Base-by-base conservation (phyloP, 805 yeast genomes). In the Teunomyces tritomae region DNA sequence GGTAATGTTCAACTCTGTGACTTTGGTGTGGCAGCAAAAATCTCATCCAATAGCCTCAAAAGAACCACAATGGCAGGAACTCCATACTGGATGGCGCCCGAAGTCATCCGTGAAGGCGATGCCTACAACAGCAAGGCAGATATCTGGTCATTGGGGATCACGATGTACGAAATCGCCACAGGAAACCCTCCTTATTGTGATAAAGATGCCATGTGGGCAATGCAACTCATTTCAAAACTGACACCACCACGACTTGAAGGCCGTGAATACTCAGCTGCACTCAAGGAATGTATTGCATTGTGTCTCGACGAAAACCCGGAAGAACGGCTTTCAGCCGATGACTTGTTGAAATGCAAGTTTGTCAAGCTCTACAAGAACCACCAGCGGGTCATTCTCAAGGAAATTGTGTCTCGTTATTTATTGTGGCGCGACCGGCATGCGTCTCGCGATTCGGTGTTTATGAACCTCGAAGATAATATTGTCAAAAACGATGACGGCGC, bases 71-170 rank as follows among this genome's bases (percentile, higher is more conserved):
- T 95, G 82, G 98, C 96, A 0, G 96, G 96, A 6, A 87, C 96
- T 0, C 95, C 95, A 0, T 94, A 90, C 63, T 94, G 99, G 99
- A 94, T 94, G 99, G 97, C 99, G 0, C 99, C 99, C 0, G 99
- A 92, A 65, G 99, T 92, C 28, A 92, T 92, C 34, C 79, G 88
- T 70, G 97, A 92, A 65, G 96, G 95, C 35, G 87, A 85, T 11
- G 78, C 85, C 7, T 87, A 94, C 73, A 96, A 88, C 64, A 80
- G 85, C 39, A 91, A 85, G 67, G 99, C 96, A 0, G 99, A 94
- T 65, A 88, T 94, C 6, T 94, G 99, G 99, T 91, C 98, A 0
- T 66, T 92, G 42, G 99, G 99, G 11, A 89, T 94, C 51, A 92
- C 99, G 0, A 75, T 90, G 7, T 94, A 84, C 68, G 99, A 94